These are phyloP conservation scores for Phyllosticta ampelicida DNA, from an alignment of 2,329 filamentous ascomycete species.

Conservation along the genomic window DNA sequence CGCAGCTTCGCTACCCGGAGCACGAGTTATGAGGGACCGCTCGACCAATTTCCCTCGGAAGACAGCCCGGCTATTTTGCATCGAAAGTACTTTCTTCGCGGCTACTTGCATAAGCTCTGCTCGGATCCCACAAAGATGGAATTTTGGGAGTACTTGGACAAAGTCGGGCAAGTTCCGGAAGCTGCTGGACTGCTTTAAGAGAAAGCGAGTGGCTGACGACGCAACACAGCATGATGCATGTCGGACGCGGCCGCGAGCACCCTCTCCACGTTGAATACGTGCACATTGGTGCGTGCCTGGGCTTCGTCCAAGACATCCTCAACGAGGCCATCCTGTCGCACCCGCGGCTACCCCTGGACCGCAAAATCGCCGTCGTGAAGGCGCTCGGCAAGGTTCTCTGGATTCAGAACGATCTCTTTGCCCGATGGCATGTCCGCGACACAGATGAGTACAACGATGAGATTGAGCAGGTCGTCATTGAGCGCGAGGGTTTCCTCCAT, in stretches of 20 bases:
- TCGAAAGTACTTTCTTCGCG: slow-evolving; percentile 66
- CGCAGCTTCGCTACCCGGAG: slow-evolving; percentile 56
- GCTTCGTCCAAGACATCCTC: slow-evolving; percentile 67
- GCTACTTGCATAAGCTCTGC: slow-evolving; percentile 64
- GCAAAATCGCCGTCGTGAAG: slow-evolving; percentile 64
- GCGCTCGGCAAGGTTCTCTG: slow-evolving; percentile 73
- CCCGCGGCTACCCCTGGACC: slow-evolving; percentile 52
- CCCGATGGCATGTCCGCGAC: slow-evolving; percentile 68
- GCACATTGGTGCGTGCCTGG: slow-evolving; percentile 61
- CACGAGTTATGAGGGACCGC: slow-evolving; percentile 54
- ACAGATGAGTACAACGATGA: slow-evolving; percentile 48
- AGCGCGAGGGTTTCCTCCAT: slow-evolving; percentile 27
- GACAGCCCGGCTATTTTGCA: slow-evolving; percentile 64
- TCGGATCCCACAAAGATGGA: slow-evolving; percentile 64
- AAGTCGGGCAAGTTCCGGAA: slow-evolving; percentile 52
- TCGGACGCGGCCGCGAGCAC: slow-evolving; percentile 60
- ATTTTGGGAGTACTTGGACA: slow-evolving; percentile 77
- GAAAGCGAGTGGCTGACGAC: not conserved
- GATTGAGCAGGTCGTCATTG: slow-evolving; percentile 28
- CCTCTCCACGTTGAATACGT: slow-evolving; percentile 72
- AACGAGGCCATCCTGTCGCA: slow-evolving; percentile 65
- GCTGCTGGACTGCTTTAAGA: not conserved
- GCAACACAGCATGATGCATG: slow-evolving; percentile 59
- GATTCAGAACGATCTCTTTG: slow-evolving; percentile 80
- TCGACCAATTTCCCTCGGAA: slow-evolving; percentile 54